phyloP scores from a whole-genome alignment of 345 rosid species.

The Populus alba region DNA sequence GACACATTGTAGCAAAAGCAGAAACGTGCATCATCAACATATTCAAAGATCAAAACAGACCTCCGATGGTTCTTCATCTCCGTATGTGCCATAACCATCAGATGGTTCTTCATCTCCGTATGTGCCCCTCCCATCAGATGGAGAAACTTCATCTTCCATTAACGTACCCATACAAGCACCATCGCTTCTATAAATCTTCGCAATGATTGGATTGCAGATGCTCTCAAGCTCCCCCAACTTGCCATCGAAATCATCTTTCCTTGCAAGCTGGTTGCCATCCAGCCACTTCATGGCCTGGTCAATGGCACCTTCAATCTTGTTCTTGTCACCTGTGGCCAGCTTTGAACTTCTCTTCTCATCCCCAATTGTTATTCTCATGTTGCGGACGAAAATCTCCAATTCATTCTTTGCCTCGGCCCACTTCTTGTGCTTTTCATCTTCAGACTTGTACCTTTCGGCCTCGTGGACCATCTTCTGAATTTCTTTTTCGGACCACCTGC shows the following conservation, averaged over 20 bases:
- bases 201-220: not conserved
- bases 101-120: no score
- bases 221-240: conserved; percentile 24
- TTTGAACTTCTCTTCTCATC: conserved; percentile 24
- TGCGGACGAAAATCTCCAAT: conserved; percentile 9
- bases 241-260: conserved; percentile 23
- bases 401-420: conserved; percentile 6
- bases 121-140: no score
- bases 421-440: conserved; percentile 14
- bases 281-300: conserved; percentile 27
- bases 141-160: no score
- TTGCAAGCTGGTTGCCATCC: conserved; percentile 22
- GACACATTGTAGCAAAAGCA: no score
- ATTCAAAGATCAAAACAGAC: no score
- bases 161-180: no score
- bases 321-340: conserved; percentile 1
- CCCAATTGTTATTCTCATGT: conserved; percentile 7
- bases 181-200: no score
- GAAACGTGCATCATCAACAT: no score
- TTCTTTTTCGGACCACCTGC: conserved; percentile 13
- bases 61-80: no score
- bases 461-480: conserved; percentile 14
- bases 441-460: conserved; percentile 19
- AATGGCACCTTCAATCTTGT: conserved; percentile 3
- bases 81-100: no score